Percentiles rank a stretch among this genome's conserved stretches.
These are phyloP conservation scores for Sordariomycetes sp. DNA, from an alignment of 2,329 filamentous ascomycete genomes.

Conservation along the genomic window DNA sequence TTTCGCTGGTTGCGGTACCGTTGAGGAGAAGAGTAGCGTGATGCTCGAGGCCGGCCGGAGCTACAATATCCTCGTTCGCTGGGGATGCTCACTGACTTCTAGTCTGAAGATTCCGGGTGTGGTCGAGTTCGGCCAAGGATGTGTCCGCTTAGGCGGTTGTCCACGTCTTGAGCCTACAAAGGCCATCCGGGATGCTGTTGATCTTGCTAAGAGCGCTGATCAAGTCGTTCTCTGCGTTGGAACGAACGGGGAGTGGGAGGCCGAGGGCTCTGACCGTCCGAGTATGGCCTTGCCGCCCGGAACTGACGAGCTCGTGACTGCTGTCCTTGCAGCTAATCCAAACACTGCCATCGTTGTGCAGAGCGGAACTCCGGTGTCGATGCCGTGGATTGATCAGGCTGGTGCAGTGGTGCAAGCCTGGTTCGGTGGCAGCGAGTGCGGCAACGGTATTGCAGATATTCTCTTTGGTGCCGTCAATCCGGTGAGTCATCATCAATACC, in stretches of 20 bases:
- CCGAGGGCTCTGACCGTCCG: slow-evolving; percentile 55
- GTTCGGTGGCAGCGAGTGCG: slow-evolving; percentile 10
- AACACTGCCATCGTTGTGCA: slow-evolving; percentile 51
- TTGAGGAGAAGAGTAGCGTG: slow-evolving; percentile 15
- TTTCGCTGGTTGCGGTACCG: slow-evolving; percentile 23
- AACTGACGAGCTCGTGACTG: slow-evolving; percentile 47
- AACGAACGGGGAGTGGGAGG: slow-evolving; percentile 31
- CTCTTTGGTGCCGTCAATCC: slow-evolving; percentile 9
- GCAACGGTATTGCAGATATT: slow-evolving; percentile 10
- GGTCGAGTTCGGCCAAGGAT: slow-evolving; percentile 9
- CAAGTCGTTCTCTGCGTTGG: slow-evolving; percentile 45
- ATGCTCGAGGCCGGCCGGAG: slow-evolving; percentile 3
- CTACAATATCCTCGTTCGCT: slow-evolving; percentile 8
- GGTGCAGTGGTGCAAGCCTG: slow-evolving; percentile 14
- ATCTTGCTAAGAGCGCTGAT: slow-evolving; percentile 41
- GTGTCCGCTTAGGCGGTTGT: slow-evolving; percentile 9
- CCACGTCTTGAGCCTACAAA: slow-evolving; percentile 3
- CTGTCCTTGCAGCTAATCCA: slow-evolving; percentile 44
- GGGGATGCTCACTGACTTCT: slow-evolving; percentile 7
- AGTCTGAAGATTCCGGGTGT: slow-evolving; percentile 6
- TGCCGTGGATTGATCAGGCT: slow-evolving; percentile 26
- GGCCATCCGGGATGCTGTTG: slow-evolving; percentile 6
- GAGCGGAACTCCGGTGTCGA: slow-evolving; percentile 43
- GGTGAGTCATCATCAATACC: too few relatives aligned
- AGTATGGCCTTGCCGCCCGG: slow-evolving; percentile 54